A percentile compares a stretch with the other conserved stretches of the same genome.
Evolutionary conservation across 2,329 filamentous ascomycete genomes (phyloP).

Genomic region (Monosporascus ibericus): DNA sequence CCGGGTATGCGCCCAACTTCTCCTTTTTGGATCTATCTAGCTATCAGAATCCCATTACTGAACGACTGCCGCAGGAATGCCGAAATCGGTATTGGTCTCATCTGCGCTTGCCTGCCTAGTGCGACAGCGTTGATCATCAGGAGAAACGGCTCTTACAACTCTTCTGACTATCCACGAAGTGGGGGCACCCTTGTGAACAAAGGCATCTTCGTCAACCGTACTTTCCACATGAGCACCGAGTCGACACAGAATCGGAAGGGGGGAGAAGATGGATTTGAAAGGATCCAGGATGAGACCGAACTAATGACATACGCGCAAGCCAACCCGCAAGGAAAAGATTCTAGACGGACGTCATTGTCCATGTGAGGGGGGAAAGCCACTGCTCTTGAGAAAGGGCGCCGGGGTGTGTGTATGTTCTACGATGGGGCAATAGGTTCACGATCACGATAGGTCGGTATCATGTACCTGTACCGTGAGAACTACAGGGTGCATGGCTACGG

Average conservation of each 20-base stretch:
- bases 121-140: conserved; percentile 13
- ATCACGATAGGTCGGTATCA: neutral
- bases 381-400: neutral
- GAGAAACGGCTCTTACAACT: neutral
- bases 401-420: neutral
- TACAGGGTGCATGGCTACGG: too few species aligned
- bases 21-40: neutral
- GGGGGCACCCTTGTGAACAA: conserved; percentile 10
- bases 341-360: neutral
- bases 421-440: neutral
- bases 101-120: conserved; percentile 26
- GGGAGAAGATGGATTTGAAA: conserved; percentile 5
- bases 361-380: neutral
- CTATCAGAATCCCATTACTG: neutral
- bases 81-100: conserved; percentile 25
- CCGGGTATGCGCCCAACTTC: conserved; percentile 8
- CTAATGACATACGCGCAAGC: conserved; percentile 11
- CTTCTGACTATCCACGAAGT: conserved; percentile 15
- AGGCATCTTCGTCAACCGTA: conserved; percentile 23
- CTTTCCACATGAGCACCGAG: conserved; percentile 16
- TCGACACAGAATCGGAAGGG: conserved; percentile 1
- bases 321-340: conserved; percentile 3
- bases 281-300: conserved; percentile 17
- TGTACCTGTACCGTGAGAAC: too few species aligned
- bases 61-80: conserved; percentile 16